Evolutionary conservation across 345 rosid genomes (phyloP), one percentile per base, ranked within the genome.

Genomic region (Mercurialis annua): DNA sequence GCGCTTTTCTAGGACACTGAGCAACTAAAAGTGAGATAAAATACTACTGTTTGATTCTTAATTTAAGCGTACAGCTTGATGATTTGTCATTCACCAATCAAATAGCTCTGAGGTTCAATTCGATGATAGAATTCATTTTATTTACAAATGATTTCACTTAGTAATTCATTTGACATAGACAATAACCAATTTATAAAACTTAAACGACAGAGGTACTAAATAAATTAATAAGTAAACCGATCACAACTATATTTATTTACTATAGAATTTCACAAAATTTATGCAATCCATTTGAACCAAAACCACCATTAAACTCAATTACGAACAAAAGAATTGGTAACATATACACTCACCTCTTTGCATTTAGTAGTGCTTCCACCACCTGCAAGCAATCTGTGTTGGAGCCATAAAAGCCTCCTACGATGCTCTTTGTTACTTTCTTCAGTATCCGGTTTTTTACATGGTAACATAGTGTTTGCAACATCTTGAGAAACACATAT

Each of bases 401-500:
- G 80, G 40, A 66, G 73, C 90, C 81, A 87, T 68, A 91, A 72
- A 48, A 87, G 94, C 73, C 70, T 84, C 50, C 98, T 71, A 11
- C 77, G 86, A 66, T 55, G 46, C 67, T 80, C 87, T 18, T 66
- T 83, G 38, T 72, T 78, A 3, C 33, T 52, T 33, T 20, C 65
- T 4, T 16, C 34, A 6, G 43, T 15, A 23, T 78, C 78, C 2
- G 58, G n/a, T 5, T 36, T 11, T 53, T 59, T 59, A 46, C 99
- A 94, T 0, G 99, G 98, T 77, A 92, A 74, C 96, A 91, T 84
- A 7, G 85, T 80, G 65, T 66, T 77, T 5, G 86, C 98, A 26
- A 79, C 80, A 24, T 79, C 56, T 5, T 57, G 17, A 53, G 99
- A 84, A 47, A 92, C 66, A 79, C 99, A 94, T 54, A 94, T 91